phyloP scores from a whole-genome alignment of 169 alveolate genomes.

The Babesia divergens region DNA sequence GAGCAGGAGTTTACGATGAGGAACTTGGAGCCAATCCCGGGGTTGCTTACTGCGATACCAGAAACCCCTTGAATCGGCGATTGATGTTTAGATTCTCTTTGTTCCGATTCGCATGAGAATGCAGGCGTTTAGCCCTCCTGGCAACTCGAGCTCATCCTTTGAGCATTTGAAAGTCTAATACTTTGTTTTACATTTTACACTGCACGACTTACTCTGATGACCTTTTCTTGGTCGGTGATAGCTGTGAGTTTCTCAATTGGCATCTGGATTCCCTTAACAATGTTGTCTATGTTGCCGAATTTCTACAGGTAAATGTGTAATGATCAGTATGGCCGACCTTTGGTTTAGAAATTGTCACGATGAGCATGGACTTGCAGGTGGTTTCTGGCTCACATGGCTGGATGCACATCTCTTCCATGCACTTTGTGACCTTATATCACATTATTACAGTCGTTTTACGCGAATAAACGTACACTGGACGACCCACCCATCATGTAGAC shows the following conservation, averaged over 20 bases:
- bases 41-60: constrained; percentile 5
- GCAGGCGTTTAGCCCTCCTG: constrained; percentile 49
- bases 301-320: neutral
- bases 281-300: neutral
- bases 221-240: constrained; percentile 11
- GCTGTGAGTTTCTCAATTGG: constrained; percentile 22
- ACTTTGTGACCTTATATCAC: constrained; percentile 45
- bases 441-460: neutral
- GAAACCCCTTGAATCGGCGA: neutral
- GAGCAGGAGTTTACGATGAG: constrained; percentile 45
- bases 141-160: constrained; percentile 42
- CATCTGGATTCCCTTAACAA: constrained; percentile 24
- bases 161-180: constrained; percentile 56
- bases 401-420: constrained; percentile 41
- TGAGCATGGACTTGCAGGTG: constrained; percentile 13
- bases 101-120: constrained; percentile 50
- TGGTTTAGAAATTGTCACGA: constrained; percentile 11
- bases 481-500: constrained; percentile 60
- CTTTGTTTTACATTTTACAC: neutral
- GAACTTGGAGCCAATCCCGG: constrained; percentile 44
- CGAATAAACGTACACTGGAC: constrained; percentile 27
- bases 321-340: constrained; percentile 7
- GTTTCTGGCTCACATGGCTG: neutral
- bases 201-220: constrained; percentile 16
- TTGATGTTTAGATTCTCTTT: constrained; percentile 25